Percentiles rank a stretch among this genome's conserved stretches.
Evolutionary conservation across 139 green algal species (phyloP).

Genomic region (Micromonas pusilla): DNA sequence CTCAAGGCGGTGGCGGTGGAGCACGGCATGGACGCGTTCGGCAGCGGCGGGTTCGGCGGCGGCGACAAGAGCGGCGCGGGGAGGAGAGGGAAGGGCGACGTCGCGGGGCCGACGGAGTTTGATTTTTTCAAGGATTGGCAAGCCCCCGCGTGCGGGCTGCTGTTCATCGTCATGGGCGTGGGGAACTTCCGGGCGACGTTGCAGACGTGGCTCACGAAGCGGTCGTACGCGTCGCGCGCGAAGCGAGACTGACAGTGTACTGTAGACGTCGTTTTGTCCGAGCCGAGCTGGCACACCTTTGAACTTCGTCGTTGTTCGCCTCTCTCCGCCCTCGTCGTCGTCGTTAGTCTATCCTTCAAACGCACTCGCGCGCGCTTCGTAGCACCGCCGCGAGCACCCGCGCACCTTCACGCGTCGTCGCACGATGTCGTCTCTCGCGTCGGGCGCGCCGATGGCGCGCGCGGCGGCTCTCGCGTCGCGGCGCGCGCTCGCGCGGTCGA

Average conservation of each 20-base stretch:
- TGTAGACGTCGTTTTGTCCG: not conserved
- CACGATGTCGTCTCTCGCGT: too few species aligned
- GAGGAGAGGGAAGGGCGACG: too few species aligned
- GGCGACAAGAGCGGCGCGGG: too few species aligned
- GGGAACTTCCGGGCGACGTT: constrained; percentile 16
- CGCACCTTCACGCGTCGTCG: not conserved
- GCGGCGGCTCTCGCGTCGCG: not conserved
- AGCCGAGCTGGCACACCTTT: not conserved
- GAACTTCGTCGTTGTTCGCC: not conserved
- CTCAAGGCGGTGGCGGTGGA: not conserved
- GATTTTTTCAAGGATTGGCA: constrained; percentile 16
- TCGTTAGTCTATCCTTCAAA: not conserved
- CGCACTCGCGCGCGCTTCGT: not conserved
- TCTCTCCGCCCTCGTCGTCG: not conserved
- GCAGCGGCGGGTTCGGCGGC: not conserved
- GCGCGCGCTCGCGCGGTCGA: not conserved
- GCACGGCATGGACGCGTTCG: not conserved
- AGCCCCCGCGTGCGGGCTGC: not conserved
- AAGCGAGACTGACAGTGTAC: not conserved
- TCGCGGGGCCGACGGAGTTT: too few species aligned
- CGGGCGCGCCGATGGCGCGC: not conserved
- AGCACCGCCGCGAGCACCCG: not conserved
- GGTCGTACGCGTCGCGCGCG: not conserved
- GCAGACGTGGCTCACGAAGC: not conserved
- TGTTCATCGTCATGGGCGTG: constrained; percentile 14